Evolutionary conservation across 768 basidiomycete genomes (phyloP), one percentile per base, ranked within the genome.

Genomic region (Suillus subluteus): DNA sequence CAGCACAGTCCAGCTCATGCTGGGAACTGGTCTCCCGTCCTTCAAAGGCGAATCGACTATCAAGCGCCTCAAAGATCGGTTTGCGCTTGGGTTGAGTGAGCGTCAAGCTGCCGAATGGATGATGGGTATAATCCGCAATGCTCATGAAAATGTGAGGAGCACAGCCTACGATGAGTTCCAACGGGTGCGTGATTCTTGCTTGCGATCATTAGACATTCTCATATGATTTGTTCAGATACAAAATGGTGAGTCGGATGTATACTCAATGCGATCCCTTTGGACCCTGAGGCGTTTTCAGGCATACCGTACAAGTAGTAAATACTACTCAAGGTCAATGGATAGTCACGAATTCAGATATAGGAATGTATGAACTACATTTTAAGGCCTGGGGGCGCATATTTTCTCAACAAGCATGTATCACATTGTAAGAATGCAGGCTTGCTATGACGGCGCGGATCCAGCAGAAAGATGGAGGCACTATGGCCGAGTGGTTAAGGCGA

Each of bases 31-130:
- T 15, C 81, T 99, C 35, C 98, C 98, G 13, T 96, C 94, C 7
- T 99, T 99, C 87, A 99, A 98, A 75, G 98, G 97, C 56, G 96
- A 99, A 74, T 82, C 82, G 0, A 99, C 98, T 4, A 96, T 99
- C 76, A 88, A 87, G 70, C 82, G 98, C 37, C 81, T 99, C 54
- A 84, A 87, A 65, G 95, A 98, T 67, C 87, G 98, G 30, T 99
- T 98, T 81, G 90, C 87, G 50, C 83, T 92, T 40, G 86, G 89
- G 30, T 75, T 97, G 63, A 91, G 87, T 64, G 98, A 99, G 73
- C 85, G 93, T 56, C 91, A 94, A 67, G 98, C 97, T 12, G 97
- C 96, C 0, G 94, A 97, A 54, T 96, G 85, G 78, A 98, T 99
- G 96, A 86, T 93, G 84, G 82, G 88, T 18, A 83, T 94, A 46